Base-by-base conservation (phyloP, 2,329 filamentous ascomycete genomes). In the Calycina marina region DNA sequence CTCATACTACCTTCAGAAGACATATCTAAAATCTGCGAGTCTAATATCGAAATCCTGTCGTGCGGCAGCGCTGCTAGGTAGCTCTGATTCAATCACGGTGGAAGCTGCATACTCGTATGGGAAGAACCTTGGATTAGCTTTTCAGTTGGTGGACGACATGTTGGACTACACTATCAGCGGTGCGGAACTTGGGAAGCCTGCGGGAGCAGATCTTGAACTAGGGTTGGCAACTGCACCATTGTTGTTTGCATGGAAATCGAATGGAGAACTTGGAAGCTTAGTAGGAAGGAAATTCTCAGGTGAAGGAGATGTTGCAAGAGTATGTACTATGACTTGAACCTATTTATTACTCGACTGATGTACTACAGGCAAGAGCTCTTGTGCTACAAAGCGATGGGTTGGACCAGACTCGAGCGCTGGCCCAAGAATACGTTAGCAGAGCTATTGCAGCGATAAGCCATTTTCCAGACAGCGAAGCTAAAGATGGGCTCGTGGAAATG, bases 121-220 rank as follows among this genome's bases (percentile, higher is more conserved):
- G 32, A 84, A 84, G 58, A 96, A 98, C 48, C 56, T 98, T 28
- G 90, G 90, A 1, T 60, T 98, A 34, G 90, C 90, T 1, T 98
- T 98, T 60, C 90, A 98, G 64, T 68, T 98, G 6, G 88, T 98
- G 11, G 90, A 98, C 53, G 90, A 98, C 54, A 82, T 98, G 79
- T 66, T 98, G 47, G 90, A 98, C 56, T 98, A 96, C 56, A 96
- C 90, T 0, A 72, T 84, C 40, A 84, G 71, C 34, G 84, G 76
- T 25, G 68, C 72, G 37, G 85, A 94, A 54, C 62, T 98, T 25
- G 90, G 90, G 14, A 98, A 98, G 60, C 90, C 90, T 2, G 83
- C 88, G 4, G 90, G 88, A 25, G 90, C 90, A 17, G 90, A 98
- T 57, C 58, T 98, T 40, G 84, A 96, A 58, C 63, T 98, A 17